These are phyloP conservation scores for Neonectria sp. DNA, from an alignment of 2,329 filamentous ascomycete genomes.

Conservation along the genomic window DNA sequence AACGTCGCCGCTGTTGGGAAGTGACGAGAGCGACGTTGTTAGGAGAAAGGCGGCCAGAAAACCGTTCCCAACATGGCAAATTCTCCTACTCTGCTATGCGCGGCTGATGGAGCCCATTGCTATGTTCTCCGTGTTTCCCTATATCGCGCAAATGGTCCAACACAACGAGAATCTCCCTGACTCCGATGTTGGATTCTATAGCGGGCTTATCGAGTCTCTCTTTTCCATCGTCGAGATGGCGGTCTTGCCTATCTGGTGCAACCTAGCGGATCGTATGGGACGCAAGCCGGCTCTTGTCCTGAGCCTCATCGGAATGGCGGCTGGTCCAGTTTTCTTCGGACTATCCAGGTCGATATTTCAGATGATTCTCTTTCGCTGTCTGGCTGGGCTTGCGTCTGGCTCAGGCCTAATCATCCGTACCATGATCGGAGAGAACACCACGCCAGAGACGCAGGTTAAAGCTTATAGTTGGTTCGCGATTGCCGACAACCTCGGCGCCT, in stretches of 20 bases:
- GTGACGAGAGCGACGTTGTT: background rate
- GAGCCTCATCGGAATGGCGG: conserved; percentile 74
- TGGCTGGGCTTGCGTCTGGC: conserved; percentile 82
- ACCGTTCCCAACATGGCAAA: conserved; percentile 67
- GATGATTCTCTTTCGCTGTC: conserved; percentile 80
- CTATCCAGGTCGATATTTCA: conserved; percentile 76
- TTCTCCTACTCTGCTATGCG: conserved; percentile 81
- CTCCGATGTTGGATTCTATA: conserved; percentile 83
- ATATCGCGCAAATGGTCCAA: conserved; percentile 83
- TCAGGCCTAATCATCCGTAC: conserved; percentile 82
- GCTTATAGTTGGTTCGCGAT: conserved; percentile 86
- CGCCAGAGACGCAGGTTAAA: conserved; percentile 77
- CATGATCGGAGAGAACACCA: conserved; percentile 83
- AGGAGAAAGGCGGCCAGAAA: conserved; percentile 14
- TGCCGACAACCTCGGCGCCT: conserved; percentile 80
- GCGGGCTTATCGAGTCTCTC: conserved; percentile 80
- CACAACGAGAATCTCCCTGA: conserved; percentile 73
- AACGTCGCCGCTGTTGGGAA: background rate
- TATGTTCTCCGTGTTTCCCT: conserved; percentile 87
- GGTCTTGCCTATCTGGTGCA: conserved; percentile 84
- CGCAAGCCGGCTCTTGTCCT: conserved; percentile 80
- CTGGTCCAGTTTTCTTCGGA: conserved; percentile 77
- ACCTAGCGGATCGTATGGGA: conserved; percentile 73
- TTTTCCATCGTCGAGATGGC: conserved; percentile 83
- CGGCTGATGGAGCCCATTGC: conserved; percentile 82